Evolutionary conservation across 2,329 filamentous ascomycete species (phyloP).

Genomic region (Tolypocladium endophyticum): DNA sequence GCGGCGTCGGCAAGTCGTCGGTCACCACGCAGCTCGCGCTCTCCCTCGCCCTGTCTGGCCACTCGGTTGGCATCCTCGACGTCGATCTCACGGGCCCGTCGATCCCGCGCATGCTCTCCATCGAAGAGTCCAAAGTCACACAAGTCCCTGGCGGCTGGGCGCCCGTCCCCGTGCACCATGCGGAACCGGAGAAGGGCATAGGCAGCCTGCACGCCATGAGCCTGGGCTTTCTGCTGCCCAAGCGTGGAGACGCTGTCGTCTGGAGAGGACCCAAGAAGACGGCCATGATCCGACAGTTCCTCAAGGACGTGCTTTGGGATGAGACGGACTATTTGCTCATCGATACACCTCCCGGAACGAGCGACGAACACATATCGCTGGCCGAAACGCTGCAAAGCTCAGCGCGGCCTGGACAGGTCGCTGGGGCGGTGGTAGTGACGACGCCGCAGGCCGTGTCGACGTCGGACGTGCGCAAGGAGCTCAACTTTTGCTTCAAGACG

Average conservation of each 20-base stretch:
- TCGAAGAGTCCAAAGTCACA: slow-evolving; percentile 80
- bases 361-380: slow-evolving; percentile 92
- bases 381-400: slow-evolving; percentile 70
- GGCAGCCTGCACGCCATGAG: slow-evolving; percentile 79
- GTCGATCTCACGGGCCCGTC: slow-evolving; percentile 94
- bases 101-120: slow-evolving; percentile 87
- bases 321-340: slow-evolving; percentile 86
- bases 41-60: slow-evolving; percentile 72
- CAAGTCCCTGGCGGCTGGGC: slow-evolving; percentile 90
- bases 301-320: slow-evolving; percentile 83
- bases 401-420: slow-evolving; percentile 55
- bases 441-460: slow-evolving; percentile 92
- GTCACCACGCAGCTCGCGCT: slow-evolving; percentile 95
- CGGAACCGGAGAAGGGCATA: slow-evolving; percentile 36
- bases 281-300: slow-evolving; percentile 94
- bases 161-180: slow-evolving; percentile 71
- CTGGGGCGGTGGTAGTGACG: slow-evolving; percentile 87
- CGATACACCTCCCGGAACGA: slow-evolving; percentile 92
- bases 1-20: slow-evolving; percentile 94
- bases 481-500: slow-evolving; percentile 87
- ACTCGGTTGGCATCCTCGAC: slow-evolving; percentile 90
- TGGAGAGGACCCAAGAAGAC: slow-evolving; percentile 99
- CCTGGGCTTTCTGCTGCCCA: slow-evolving; percentile 77
- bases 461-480: slow-evolving; percentile 85
- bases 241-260: slow-evolving; percentile 82